Evolutionary conservation across 257 asterid genomes (phyloP).

Genomic region (Salvia rosmarinus): DNA sequence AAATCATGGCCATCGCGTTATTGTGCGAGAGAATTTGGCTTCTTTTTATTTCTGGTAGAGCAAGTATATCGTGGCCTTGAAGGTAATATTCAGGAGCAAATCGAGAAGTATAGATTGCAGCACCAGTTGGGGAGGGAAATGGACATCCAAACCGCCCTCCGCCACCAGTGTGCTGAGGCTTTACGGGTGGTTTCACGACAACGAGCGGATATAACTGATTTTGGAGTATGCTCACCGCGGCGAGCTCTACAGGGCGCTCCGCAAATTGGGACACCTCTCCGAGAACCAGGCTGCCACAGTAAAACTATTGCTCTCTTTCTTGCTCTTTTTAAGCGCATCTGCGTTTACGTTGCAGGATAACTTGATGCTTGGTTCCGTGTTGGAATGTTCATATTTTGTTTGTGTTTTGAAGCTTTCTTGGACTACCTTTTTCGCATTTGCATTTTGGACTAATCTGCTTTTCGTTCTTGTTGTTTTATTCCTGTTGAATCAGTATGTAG

Average conservation of each 20-base stretch:
- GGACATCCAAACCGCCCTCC: slow-evolving; percentile 81
- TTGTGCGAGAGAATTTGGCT: not conserved
- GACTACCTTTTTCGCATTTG: slow-evolving; percentile 1
- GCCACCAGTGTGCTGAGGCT: slow-evolving; percentile 75
- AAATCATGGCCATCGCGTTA: not conserved
- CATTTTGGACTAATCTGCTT: not conserved
- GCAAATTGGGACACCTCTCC: slow-evolving; percentile 57
- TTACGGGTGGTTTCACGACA: slow-evolving; percentile 93
- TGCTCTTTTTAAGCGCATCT: not conserved
- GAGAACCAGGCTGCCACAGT: slow-evolving; percentile 89
- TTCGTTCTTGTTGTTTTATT: slow-evolving; percentile 20
- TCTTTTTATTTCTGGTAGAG: slow-evolving; percentile 41
- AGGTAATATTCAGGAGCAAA: slow-evolving; percentile 84
- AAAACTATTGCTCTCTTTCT: slow-evolving; percentile 2
- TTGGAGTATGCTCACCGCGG: slow-evolving; percentile 91
- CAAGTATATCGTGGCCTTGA: slow-evolving; percentile 80
- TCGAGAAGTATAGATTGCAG: slow-evolving; percentile 72
- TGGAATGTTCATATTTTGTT: not conserved
- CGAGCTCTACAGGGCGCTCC: slow-evolving; percentile 79
- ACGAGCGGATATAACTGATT: slow-evolving; percentile 71
- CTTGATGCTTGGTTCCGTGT: slow-evolving; percentile 7
- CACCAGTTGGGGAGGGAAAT: slow-evolving; percentile 87
- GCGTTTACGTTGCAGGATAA: not conserved
- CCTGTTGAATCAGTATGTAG: slow-evolving; percentile 54
- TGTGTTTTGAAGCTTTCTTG: not conserved